Base-by-base conservation (phyloP, 345 rosid genomes). In the Syzygium jambos region DNA sequence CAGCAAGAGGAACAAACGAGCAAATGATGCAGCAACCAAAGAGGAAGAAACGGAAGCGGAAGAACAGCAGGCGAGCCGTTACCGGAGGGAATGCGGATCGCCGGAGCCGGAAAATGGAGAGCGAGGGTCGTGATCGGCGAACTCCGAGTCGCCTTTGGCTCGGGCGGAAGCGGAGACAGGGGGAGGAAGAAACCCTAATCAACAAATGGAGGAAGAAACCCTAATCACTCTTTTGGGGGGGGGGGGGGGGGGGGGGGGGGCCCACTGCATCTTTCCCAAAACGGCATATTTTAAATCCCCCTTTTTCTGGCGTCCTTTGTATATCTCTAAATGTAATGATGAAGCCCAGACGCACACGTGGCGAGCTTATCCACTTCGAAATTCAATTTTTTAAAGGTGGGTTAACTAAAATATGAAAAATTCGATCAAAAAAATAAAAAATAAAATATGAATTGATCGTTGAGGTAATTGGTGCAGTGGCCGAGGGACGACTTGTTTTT, bases 211-310 rank as follows among this genome's bases (percentile, higher is more conserved):
- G 1, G 3, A 12, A 63, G 16, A 22, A 15, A 65, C 22, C 29
- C 78, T n/a, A n/a, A n/a, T n/a, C n/a, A n/a, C n/a, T n/a, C n/a
- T n/a, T n/a, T n/a, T n/a, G n/a, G n/a, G n/a, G n/a, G n/a, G n/a
- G n/a, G n/a, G n/a, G n/a, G n/a, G n/a, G n/a, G n/a, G n/a, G n/a
- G n/a, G 11, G 19, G 78, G n/a, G 4, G 68, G 80, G 25, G 7
- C 80, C 46, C 41, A 68, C 46, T 21, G 23, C 25, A 68, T 17
- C 46, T 68, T 68, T 34, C 80, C 80, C 80, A 34, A 68, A 34
- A 0, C 10, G 0, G 3, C 80, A 73, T 21, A 9, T 23, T 57
- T 30, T 30, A 7, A 14, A 2, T 2, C 25, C 25, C n/a, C n/a
- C 25, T 9, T 56, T 34, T 21, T 0, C 21, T 12, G 2, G 0